phyloP scores from a whole-genome alignment of 1,284 basidiomycete species.

The Ceratorhiza oryzae-sativae region DNA sequence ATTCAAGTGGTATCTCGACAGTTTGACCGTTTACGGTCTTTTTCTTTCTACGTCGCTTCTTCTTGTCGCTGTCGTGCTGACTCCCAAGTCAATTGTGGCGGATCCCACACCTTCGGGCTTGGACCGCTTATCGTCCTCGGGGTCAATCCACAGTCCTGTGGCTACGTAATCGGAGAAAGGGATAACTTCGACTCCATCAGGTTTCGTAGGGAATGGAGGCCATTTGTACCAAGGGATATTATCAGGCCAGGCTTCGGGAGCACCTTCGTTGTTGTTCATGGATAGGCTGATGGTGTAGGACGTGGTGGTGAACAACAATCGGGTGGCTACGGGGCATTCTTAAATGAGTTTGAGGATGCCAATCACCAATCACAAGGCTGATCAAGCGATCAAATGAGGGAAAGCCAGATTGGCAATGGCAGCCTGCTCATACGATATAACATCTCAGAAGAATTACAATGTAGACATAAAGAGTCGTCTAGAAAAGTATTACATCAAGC shows the following conservation, averaged over 20 bases:
- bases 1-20: constrained; percentile 22
- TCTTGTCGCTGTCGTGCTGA: constrained; percentile 35
- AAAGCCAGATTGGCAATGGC: background rate
- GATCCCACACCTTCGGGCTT: constrained; percentile 18
- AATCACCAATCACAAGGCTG: background rate
- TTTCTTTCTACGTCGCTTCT: constrained; percentile 33
- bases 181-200: constrained; percentile 24
- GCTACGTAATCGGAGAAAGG: constrained; percentile 38
- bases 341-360: background rate
- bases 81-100: constrained; percentile 10
- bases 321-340: constrained; percentile 39
- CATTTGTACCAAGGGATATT: constrained; percentile 26
- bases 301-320: constrained; percentile 1
- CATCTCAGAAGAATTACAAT: constrained; percentile 5
- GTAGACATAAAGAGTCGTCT: background rate
- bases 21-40: constrained; percentile 21
- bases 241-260: constrained; percentile 12
- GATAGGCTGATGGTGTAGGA: background rate
- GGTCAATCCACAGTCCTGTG: constrained; percentile 26
- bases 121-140: constrained; percentile 12
- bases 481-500: background rate
- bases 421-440: background rate
- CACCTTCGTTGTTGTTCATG: background rate
- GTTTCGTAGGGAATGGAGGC: constrained; percentile 34
- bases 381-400: background rate